These are phyloP conservation scores for Pichia cephalocereana DNA, from an alignment of 805 yeast species.

Conservation along the genomic window DNA sequence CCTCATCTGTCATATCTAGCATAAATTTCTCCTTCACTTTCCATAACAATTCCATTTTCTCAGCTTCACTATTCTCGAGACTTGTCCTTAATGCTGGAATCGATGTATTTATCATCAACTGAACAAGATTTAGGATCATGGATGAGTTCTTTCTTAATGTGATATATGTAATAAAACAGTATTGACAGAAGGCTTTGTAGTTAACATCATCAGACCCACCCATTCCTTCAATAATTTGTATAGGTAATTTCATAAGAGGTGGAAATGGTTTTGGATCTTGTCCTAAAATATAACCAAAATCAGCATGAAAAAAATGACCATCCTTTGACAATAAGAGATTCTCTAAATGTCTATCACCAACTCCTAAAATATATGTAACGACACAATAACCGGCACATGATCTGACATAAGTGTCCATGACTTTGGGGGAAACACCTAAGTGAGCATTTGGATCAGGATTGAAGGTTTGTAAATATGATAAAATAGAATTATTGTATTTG, in stretches of 20 bases:
- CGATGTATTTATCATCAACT: slow-evolving; percentile 86
- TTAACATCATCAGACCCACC: slow-evolving; percentile 87
- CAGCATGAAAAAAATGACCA: slow-evolving; percentile 94
- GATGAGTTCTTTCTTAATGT: slow-evolving; percentile 85
- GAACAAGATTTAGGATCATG: slow-evolving; percentile 81
- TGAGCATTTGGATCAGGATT: slow-evolving; percentile 43
- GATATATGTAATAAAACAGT: slow-evolving; percentile 90
- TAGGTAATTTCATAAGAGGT: slow-evolving; percentile 95
- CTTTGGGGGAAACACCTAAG: slow-evolving; percentile 46
- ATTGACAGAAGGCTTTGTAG: slow-evolving; percentile 78
- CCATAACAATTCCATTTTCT: slow-evolving; percentile 77
- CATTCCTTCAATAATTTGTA: slow-evolving; percentile 95
- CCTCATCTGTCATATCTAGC: slow-evolving; percentile 89
- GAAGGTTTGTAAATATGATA: slow-evolving; percentile 59
- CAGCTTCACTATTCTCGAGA: slow-evolving; percentile 36
- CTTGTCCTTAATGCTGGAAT: slow-evolving; percentile 72
- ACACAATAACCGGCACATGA: slow-evolving; percentile 98
- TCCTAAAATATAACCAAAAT: slow-evolving; percentile 93
- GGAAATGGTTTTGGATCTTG: slow-evolving; percentile 98
- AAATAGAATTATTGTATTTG: slow-evolving; percentile 61
- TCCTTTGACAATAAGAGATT: slow-evolving; percentile 69
- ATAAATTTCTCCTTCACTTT: slow-evolving; percentile 93
- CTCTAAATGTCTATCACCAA: slow-evolving; percentile 95
- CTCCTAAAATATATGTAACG: slow-evolving; percentile 87
- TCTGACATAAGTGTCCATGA: slow-evolving; percentile 89